Base-by-base conservation (phyloP, 2,329 filamentous ascomycete genomes). In the Nannizzia gypsea region DNA sequence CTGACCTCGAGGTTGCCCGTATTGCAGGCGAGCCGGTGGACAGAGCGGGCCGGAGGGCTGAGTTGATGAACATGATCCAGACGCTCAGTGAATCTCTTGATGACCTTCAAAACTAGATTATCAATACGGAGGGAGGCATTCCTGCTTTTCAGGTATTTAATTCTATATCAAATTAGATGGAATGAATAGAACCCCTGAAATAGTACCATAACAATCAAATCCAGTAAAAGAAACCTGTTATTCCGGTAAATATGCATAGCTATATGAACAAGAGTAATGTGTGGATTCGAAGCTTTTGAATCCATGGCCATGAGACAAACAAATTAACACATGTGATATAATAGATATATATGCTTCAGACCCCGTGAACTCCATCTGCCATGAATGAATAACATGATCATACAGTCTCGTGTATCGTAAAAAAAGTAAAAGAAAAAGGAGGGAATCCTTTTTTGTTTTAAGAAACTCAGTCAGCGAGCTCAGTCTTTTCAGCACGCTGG, bases 1-100 rank as follows among this genome's bases (percentile, higher is more conserved):
- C 58, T 17, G 58, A 59, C 15, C 17, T 55, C 26, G 58, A 59
- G 6, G n/a, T 59, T 26, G 15, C 52, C 31, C 26, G 48, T 20
- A 55, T 59, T 48, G 58, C 58, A 20, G 58, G 26, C 8, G 58
- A 59, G 36, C 28, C 48, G 13, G 31, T 15, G 2, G 31, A 34
- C 8, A 31, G 15, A 36, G n/a, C 38, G 2, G 11, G 2, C n/a
- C 38, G 38, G 15, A 42, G 38, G 38, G n/a, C n/a, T 6, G 38
- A 42, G n/a, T 2, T 42, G n/a, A n/a, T 42, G n/a, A 6, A 8
- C 38, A 42, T 42, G 38, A 42, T 42, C 6, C n/a, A 42, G n/a
- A 42, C n/a, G 5, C n/a, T 42, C n/a, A 2, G 15, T 4, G 38
- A 42, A 42, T 42, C 38, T 42, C 38, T 20, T 15, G 6, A 42